Evolutionary conservation across 1,139 yeast genomes (phyloP), one percentile per base, ranked within the genome.

Genomic region (Pichia sp.): DNA sequence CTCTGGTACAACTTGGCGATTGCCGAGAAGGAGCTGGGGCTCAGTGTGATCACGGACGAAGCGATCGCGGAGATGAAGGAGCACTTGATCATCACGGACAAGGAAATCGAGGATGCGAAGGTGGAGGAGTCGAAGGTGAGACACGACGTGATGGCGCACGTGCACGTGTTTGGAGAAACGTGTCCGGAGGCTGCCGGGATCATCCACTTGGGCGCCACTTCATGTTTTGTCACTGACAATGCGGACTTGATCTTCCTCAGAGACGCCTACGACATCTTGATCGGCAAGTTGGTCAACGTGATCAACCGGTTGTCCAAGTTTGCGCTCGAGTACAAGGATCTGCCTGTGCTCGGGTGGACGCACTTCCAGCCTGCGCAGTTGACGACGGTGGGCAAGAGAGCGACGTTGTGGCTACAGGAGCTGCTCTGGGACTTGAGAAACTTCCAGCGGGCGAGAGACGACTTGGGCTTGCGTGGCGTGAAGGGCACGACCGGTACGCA

Each of bases 401-500:
- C 96, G 56, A 90, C 97, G 50, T 78, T 93, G 68, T 93, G 99
- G 99, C 79, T 95, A 66, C 99, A 93, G 77, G 99, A 93, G 73
- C 79, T 95, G 66, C 79, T 93, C 67, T 93, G 99, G 99, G 99
- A 93, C 75, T 81, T 93, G 73, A 84, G 99, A 76, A 95, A 95
- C 76, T 81, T 93, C 75, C 86, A 81, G 64, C 87, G 99, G 74
- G 98, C 98, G 54, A 85, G 99, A 76, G 87, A 93, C 69, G 99
- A 93, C 71, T 75, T 93, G 63, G 99, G 99, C 48, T 80, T 93
- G 67, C 85, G 99, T 75, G 99, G 99, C 70, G 99, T 92, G 64
- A 93, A 93, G 78, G 99, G 99, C 69, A 93, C 99, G 57, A 93
- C 99, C 50, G 99, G 99, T 73, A 93, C 99, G 50, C 99, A 93